Evolutionary conservation across 495 filamentous ascomycete species (phyloP).

Genomic region (Penicillium lividum): DNA sequence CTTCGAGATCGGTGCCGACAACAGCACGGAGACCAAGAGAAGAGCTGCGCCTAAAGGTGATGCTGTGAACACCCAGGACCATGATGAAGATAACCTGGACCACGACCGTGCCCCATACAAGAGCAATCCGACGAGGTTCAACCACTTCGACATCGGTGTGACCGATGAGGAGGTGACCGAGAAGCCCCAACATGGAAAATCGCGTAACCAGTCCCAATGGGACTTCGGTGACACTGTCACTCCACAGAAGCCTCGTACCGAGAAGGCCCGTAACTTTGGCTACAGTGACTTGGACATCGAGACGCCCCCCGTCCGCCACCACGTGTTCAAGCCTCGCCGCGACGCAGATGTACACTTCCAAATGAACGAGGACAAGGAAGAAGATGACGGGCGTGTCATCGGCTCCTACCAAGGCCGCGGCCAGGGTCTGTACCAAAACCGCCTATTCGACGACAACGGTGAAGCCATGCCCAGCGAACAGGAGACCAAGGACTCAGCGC

Average conservation of each 20-base stretch:
- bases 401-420: conserved; percentile 58
- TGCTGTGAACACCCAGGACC: conserved; percentile 73
- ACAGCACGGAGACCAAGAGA: conserved; percentile 50
- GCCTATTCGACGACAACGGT: conserved; percentile 61
- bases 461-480: conserved; percentile 19
- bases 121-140: conserved; percentile 71
- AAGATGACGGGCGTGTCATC: conserved; percentile 37
- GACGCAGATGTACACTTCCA: conserved; percentile 82
- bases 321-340: conserved; percentile 66
- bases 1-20: conserved; percentile 75
- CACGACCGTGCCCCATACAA: conserved; percentile 47
- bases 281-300: conserved; percentile 61
- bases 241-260: conserved; percentile 68
- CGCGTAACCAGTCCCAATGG: neutral
- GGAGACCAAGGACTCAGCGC: conserved; percentile 32
- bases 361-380: conserved; percentile 52
- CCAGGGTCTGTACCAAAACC: conserved; percentile 75
- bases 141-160: conserved; percentile 81
- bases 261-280: conserved; percentile 67
- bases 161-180: conserved; percentile 68
- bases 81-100: conserved; percentile 68
- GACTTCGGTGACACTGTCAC: conserved; percentile 40
- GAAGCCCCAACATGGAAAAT: neutral
- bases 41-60: conserved; percentile 44
- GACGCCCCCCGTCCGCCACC: conserved; percentile 55